Conservation (phyloP, 805 yeast species). For the Candida maris region DNA sequence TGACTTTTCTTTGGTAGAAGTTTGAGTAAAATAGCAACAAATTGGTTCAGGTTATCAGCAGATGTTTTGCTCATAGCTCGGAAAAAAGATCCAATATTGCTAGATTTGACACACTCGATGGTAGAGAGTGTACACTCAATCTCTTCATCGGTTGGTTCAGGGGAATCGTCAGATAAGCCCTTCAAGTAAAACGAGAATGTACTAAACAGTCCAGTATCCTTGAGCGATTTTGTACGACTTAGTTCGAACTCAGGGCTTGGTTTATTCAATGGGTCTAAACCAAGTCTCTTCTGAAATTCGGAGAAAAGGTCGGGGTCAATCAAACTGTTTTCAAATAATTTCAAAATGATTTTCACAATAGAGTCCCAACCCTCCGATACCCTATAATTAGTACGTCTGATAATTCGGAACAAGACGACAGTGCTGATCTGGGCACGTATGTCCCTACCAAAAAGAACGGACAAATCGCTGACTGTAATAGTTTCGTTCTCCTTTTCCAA, state of each 20-base stretch:
- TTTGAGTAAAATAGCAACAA: conserved; percentile 33
- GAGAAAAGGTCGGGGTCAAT: conserved; percentile 61
- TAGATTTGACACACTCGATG: conserved; percentile 74
- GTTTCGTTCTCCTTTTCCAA: conserved; percentile 52
- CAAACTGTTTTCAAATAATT: conserved; percentile 68
- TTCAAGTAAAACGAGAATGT: conserved; percentile 90
- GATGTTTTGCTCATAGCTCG: conserved; percentile 42
- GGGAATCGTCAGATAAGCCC: conserved; percentile 78
- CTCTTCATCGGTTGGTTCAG: conserved; percentile 92
- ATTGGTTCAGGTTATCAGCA: conserved; percentile 31
- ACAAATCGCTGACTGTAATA: conserved; percentile 73
- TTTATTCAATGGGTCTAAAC: conserved; percentile 51
- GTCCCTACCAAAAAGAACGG: conserved; percentile 84
- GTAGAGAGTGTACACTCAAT: conserved; percentile 82
- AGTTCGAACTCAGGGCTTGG: conserved; percentile 67
- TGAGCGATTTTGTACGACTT: conserved; percentile 58
- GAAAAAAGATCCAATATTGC: conserved; percentile 56
- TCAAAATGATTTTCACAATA: conserved; percentile 55
- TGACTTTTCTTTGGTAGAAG: conserved; percentile 33
- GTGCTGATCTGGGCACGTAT: conserved; percentile 89
- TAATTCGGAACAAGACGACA: conserved; percentile 77
- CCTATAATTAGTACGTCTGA: conserved; percentile 52
- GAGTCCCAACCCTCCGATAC: conserved; percentile 55
- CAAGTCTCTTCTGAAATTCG: conserved; percentile 57
- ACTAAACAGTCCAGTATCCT: conserved; percentile 77